Conservation (phyloP, 306 rosid genomes). For the Fragaria iinumae region DNA sequence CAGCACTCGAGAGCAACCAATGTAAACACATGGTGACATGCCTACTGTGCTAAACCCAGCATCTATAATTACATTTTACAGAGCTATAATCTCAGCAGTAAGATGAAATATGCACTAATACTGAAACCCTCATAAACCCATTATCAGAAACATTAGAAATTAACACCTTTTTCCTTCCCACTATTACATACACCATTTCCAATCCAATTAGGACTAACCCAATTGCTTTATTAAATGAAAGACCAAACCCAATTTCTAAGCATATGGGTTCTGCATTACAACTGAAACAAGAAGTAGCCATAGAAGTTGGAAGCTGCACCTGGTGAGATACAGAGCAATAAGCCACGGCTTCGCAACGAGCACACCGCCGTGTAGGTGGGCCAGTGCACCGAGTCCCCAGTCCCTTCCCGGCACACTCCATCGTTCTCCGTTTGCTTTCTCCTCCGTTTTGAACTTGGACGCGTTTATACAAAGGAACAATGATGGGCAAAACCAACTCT, state of each 20-base stretch:
- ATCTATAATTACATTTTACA: neutral
- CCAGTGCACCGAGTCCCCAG: conserved; percentile 59
- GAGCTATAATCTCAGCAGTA: neutral
- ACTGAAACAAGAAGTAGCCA: neutral
- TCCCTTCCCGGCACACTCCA: conserved; percentile 89
- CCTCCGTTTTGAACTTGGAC: neutral
- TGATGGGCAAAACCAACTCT: neutral
- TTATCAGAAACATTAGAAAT: neutral
- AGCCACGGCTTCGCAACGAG: conserved; percentile 78
- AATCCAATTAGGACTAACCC: conserved; percentile 5
- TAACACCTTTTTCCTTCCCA: neutral
- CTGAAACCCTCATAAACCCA: neutral
- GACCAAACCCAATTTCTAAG: neutral
- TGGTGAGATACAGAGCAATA: conserved; percentile 82
- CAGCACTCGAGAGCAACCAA: neutral
- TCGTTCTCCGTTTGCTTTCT: conserved; percentile 17
- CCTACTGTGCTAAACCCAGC: neutral
- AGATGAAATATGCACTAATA: neutral
- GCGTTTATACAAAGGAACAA: neutral
- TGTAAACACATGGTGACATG: neutral
- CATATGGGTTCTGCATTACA: neutral
- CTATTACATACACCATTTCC: neutral
- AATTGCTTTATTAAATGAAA: neutral
- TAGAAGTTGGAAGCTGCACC: conserved; percentile 31
- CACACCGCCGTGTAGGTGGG: conserved; percentile 56